Conservation (phyloP, 331 rosid genomes). For the Acacia concinna region DNA sequence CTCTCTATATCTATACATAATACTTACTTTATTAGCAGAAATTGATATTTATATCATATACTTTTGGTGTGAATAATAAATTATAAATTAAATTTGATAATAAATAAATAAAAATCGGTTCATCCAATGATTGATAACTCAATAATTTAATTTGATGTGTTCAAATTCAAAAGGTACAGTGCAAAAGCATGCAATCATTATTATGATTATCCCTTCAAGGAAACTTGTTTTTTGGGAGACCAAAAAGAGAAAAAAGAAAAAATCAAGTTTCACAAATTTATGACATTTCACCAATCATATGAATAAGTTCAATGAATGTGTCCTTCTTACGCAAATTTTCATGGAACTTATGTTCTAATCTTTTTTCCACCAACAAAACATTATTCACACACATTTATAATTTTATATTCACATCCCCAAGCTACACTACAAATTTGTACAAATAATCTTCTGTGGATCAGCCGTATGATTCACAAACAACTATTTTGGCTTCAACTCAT, state of each 20-base stretch:
- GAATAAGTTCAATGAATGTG: conserved; percentile 8
- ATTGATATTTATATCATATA: no score
- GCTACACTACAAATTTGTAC: background rate
- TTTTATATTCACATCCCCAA: no score
- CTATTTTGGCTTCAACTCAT: conserved; percentile 3
- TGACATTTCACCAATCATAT: background rate
- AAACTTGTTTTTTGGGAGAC: background rate
- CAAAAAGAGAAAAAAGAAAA: background rate
- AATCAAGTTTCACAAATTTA: background rate
- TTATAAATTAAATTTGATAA: background rate
- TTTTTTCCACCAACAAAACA: background rate
- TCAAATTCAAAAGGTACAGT: background rate
- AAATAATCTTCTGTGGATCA: background rate
- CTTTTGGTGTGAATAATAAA: background rate
- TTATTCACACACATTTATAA: background rate
- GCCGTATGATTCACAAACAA: background rate
- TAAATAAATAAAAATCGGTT: background rate
- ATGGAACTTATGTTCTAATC: background rate
- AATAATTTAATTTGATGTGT: background rate
- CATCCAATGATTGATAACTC: background rate
- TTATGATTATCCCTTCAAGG: background rate
- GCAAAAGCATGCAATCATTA: background rate
- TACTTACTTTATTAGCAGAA: background rate
- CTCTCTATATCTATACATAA: background rate
- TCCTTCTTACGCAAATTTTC: background rate